Base-by-base conservation (phyloP, 306 rosid species). In the Rubus idaeus region DNA sequence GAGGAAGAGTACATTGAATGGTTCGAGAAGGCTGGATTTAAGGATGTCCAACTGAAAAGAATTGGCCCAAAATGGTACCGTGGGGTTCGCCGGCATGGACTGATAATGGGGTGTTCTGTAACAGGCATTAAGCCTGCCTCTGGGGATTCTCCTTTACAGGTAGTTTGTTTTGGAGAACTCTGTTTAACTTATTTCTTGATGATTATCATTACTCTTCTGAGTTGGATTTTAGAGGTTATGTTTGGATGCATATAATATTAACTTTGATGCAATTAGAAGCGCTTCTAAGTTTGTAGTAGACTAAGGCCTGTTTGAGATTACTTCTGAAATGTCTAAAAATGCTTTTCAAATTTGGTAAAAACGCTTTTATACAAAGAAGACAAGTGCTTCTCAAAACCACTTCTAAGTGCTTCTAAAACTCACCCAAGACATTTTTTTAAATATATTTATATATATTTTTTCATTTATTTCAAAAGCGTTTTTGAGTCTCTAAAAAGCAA, bases 21-120 rank as follows among this genome's bases (percentile, higher is more conserved):
- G 97, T 94, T 94, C 80, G 6, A 72, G 68, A 94, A 91, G 87
- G 98, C 97, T 53, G 97, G 98, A 35, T 94, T 94, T 84, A 88
- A 88, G 84, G 88, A 91, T 68, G 85, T 94, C 62, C 93, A 91
- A n/a, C 82, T 91, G 55, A 94, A 94, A 82, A 90, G 97, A 83
- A 91, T 94, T 78, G 97, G 98, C 77, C 98, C 97, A 80, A 90
- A 90, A 56, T 91, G 98, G 98, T 94, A 94, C 73, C 91, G 97
- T 7, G 98, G 98, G 49, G 96, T 89, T 80, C 96, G 96, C 58
- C 90, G 95, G 53, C 97, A 94, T 77, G 98, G 98, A 44, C 82
- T 94, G 82, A 94, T 94, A 70, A 94, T 94, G 98, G 98, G 98
- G 68, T 91, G 98, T 75, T 94, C 96, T 1, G 98, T 91, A 39